phyloP scores from a whole-genome alignment of 768 basidiomycete genomes.

The Xerocomellus amylosporus region DNA sequence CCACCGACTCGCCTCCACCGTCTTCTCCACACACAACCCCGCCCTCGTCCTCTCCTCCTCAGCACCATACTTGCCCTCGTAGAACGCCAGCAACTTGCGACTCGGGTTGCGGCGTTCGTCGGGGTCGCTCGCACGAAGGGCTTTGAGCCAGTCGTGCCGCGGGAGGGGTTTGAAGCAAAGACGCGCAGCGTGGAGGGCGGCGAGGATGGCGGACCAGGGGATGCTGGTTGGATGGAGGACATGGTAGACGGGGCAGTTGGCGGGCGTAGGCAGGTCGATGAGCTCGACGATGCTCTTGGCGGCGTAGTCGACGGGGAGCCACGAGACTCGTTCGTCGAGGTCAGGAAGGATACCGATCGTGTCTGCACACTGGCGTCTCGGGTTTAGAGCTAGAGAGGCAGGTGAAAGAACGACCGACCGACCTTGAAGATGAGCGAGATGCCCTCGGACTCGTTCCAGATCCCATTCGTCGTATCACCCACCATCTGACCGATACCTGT shows the following conservation, averaged over 20 bases:
- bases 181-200: conserved; percentile 36
- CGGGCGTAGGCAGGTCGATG: conserved; percentile 16
- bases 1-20: conserved; percentile 14
- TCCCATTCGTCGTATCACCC: conserved; percentile 46
- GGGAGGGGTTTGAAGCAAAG: conserved; percentile 28
- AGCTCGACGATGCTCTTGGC: conserved; percentile 48
- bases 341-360: conserved; percentile 37
- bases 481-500: conserved; percentile 57
- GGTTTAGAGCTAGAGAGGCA: background rate
- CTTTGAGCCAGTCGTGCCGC: conserved; percentile 24
- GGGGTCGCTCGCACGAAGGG: conserved; percentile 20
- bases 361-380: conserved; percentile 35
- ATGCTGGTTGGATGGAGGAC: conserved; percentile 16
- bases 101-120: conserved; percentile 25
- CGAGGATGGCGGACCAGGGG: conserved; percentile 41
- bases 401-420: background rate
- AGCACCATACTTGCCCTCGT: conserved; percentile 25
- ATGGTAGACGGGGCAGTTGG: conserved; percentile 23
- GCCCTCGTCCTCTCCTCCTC: conserved; percentile 5
- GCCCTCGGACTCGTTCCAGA: conserved; percentile 53
- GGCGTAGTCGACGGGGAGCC: conserved; percentile 55
- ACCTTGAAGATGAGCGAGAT: conserved; percentile 33
- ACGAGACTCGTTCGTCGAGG: conserved; percentile 35
- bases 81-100: conserved; percentile 25
- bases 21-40: conserved; percentile 9